phyloP scores from a whole-genome alignment of 805 yeast genomes.

The Zygosaccharomyces kombuchaensis region DNA sequence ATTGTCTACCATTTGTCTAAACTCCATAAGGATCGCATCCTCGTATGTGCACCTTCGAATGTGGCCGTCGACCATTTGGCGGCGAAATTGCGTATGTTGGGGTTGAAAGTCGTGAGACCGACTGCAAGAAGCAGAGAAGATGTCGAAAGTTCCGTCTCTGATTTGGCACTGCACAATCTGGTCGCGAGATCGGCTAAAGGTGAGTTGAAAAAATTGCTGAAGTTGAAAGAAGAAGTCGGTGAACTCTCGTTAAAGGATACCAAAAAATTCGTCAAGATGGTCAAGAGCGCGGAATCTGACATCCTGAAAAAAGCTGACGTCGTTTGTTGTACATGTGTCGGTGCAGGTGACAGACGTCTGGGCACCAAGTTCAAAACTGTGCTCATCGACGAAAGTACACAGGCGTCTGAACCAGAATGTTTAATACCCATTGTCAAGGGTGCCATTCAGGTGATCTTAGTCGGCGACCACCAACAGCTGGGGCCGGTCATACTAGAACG shows the following conservation, averaged over 20 bases:
- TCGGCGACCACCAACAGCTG: conserved; percentile 93
- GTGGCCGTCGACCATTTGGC: conserved; percentile 93
- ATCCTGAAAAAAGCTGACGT: conserved; percentile 62
- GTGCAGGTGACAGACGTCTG: conserved; percentile 77
- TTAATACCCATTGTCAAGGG: conserved; percentile 86
- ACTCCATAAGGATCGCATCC: conserved; percentile 55
- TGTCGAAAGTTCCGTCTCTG: conserved; percentile 58
- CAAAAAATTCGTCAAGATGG: conserved; percentile 39
- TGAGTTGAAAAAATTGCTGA: conserved; percentile 54
- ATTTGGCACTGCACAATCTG: conserved; percentile 52
- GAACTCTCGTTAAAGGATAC: conserved; percentile 59
- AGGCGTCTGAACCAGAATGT: conserved; percentile 89
- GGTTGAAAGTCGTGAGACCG: conserved; percentile 72
- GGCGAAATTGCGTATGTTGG: conserved; percentile 60
- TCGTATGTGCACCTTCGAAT: conserved; percentile 94
- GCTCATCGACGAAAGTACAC: conserved; percentile 88
- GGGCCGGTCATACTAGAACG: conserved; percentile 86
- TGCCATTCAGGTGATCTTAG: conserved; percentile 81
- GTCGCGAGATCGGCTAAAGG: conserved; percentile 48
- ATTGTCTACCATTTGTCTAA: conserved; percentile 72
- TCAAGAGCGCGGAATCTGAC: conserved; percentile 46
- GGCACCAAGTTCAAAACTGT: conserved; percentile 65
- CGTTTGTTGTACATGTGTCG: conserved; percentile 87
- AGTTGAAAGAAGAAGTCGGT: conserved; percentile 59
- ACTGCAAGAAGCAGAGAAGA: conserved; percentile 78